Percentiles rank a stretch among this genome's conserved stretches.
These are phyloP conservation scores for Lenwebbia sp. DNA, from an alignment of 345 rosid genomes.

Conservation along the genomic window DNA sequence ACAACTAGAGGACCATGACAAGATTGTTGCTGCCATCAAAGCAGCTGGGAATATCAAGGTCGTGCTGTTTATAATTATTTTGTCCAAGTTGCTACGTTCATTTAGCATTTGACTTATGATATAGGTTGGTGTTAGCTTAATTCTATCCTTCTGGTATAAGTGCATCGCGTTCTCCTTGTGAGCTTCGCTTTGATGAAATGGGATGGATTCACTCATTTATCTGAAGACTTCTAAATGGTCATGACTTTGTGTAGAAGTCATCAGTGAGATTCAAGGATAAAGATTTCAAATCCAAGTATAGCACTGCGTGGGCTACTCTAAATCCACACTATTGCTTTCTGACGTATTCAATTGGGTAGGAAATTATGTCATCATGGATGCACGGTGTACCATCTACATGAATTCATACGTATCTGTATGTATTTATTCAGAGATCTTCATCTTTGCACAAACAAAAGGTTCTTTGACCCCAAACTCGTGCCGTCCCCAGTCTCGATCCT, in stretches of 20 bases:
- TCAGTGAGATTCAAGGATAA: neutral
- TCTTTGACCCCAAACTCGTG: neutral
- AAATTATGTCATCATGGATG: neutral
- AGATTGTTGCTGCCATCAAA: constrained; percentile 2
- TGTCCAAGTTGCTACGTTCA: neutral
- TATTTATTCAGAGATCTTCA: neutral
- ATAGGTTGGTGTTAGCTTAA: neutral
- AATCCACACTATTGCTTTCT: neutral
- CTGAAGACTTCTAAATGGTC: neutral
- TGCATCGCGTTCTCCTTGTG: neutral
- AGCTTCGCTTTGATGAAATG: neutral
- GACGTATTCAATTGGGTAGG: neutral
- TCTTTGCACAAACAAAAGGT: neutral
- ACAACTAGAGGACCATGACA: neutral
- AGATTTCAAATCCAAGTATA: neutral
- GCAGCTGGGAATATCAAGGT: constrained; percentile 8
- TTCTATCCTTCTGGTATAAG: neutral
- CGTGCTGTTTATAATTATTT: neutral
- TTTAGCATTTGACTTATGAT: neutral
- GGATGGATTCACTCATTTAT: neutral
- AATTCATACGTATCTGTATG: neutral
- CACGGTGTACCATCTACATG: neutral
- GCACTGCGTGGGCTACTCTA: neutral
- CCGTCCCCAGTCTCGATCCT: neutral
- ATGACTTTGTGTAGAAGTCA: neutral